phyloP scores from a whole-genome alignment of 176 grass and related monocot genomes.

The Leersia perrieri region DNA sequence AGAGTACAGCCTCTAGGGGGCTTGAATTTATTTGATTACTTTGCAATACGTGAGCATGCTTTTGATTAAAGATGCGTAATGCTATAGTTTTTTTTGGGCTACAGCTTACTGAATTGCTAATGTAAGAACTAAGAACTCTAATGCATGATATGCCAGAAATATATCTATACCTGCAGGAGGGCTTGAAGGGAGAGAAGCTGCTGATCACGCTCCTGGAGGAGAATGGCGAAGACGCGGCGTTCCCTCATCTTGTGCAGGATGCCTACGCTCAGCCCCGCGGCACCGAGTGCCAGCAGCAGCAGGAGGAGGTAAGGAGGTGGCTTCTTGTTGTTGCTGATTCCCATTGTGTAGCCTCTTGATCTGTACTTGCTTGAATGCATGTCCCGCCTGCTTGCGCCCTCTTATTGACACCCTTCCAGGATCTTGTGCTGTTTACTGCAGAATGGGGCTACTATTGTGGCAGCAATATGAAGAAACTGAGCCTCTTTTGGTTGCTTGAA shows the following conservation, averaged over 20 bases:
- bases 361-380: conserved; percentile 46
- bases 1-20: background rate
- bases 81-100: background rate
- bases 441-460: conserved; percentile 10
- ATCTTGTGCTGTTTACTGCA: conserved; percentile 42
- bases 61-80: background rate
- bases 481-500: conserved; percentile 38
- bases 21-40: background rate
- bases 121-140: background rate
- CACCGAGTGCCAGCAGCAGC: conserved; percentile 58
- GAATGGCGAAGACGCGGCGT: conserved; percentile 62
- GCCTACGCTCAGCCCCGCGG: conserved; percentile 53
- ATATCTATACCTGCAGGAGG: conserved; percentile 59
- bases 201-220: conserved; percentile 68
- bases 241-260: conserved; percentile 94
- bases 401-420: conserved; percentile 26
- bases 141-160: background rate
- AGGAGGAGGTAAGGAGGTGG: conserved; percentile 49
- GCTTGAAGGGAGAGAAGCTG: conserved; percentile 70
- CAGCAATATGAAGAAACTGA: conserved; percentile 42
- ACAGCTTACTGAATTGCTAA: background rate
- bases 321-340: conserved; percentile 35
- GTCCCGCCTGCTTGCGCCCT: conserved; percentile 13
- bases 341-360: conserved; percentile 42
- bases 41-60: background rate